Conservation (phyloP, 2,329 filamentous ascomycete genomes). For the Ophiostoma novo-ulmi region DNA sequence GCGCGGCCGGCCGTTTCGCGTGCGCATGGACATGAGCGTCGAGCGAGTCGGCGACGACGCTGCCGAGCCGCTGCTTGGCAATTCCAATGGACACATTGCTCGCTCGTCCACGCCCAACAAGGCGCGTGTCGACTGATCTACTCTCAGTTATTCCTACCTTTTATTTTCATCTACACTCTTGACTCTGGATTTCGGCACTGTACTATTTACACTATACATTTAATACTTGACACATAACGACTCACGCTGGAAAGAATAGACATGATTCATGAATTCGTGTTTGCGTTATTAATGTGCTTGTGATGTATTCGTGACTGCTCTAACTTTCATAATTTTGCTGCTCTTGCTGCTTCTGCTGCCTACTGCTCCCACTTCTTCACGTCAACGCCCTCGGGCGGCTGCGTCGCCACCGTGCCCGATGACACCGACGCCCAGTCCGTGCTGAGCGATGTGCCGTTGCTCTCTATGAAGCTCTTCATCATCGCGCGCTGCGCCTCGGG, state of each 20-base stretch:
- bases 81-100: not conserved
- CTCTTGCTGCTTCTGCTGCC: not conserved
- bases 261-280: not conserved
- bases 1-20: slow-evolving; percentile 77
- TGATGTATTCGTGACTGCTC: too few relatives aligned
- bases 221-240: not conserved
- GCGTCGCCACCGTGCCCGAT: slow-evolving; percentile 63
- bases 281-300: not conserved
- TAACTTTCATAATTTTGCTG: not conserved
- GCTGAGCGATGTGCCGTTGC: slow-evolving; percentile 85
- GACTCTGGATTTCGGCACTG: too few relatives aligned
- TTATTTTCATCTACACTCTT: too few relatives aligned
- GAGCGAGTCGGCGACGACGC: slow-evolving; percentile 20
- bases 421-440: slow-evolving; percentile 87
- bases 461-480: slow-evolving; percentile 96
- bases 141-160: not conserved
- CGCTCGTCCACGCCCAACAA: not conserved
- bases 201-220: not conserved
- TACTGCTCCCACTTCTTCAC: slow-evolving; percentile 60
- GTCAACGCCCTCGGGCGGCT: slow-evolving; percentile 71
- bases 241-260: not conserved
- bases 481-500: slow-evolving; percentile 84
- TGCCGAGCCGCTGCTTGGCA: not conserved
- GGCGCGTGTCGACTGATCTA: slow-evolving; percentile 1
- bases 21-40: slow-evolving; percentile 80